A percentile compares a stretch with the other conserved stretches of the same genome.
Evolutionary conservation across 768 basidiomycete species (phyloP).

Genomic region (Phylloporus arenicola): DNA sequence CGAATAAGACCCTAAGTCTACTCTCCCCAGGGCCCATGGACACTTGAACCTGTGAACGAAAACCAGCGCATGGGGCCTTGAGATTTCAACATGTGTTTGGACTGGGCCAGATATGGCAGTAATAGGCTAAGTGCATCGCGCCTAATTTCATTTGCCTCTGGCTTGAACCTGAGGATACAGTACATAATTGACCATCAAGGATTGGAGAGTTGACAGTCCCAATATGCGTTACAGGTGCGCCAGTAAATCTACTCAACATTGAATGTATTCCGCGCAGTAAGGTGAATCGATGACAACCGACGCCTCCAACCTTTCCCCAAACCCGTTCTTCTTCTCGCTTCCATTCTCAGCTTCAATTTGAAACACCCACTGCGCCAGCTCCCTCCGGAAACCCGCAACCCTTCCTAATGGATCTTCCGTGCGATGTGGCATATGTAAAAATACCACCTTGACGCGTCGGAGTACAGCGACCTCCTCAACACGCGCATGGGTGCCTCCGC

Average conservation of each 20-base stretch:
- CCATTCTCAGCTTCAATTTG: neutral
- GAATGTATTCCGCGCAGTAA: conserved; percentile 6
- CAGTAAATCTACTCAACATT: neutral
- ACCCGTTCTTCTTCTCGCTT: neutral
- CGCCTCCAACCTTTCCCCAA: neutral
- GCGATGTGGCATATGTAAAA: neutral
- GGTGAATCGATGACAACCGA: conserved; percentile 4
- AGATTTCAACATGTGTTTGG: neutral
- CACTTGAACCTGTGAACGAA: neutral
- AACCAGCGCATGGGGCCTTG: neutral
- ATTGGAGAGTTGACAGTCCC: too few relatives aligned
- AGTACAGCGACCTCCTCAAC: conserved; percentile 3
- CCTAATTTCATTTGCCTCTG: neutral
- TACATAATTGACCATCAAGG: too few relatives aligned
- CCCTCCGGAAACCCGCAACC: neutral
- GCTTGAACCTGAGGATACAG: too few relatives aligned
- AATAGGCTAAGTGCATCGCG: neutral
- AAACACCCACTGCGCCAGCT: neutral
- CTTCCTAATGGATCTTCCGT: neutral
- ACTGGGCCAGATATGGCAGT: neutral
- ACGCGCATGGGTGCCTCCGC: neutral
- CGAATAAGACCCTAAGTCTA: neutral
- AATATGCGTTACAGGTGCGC: too few relatives aligned
- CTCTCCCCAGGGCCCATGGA: neutral
- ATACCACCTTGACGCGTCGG: conserved; percentile 2